These are phyloP conservation scores for Penicillium waksmanii DNA, from an alignment of 495 filamentous ascomycete species.

Conservation along the genomic window DNA sequence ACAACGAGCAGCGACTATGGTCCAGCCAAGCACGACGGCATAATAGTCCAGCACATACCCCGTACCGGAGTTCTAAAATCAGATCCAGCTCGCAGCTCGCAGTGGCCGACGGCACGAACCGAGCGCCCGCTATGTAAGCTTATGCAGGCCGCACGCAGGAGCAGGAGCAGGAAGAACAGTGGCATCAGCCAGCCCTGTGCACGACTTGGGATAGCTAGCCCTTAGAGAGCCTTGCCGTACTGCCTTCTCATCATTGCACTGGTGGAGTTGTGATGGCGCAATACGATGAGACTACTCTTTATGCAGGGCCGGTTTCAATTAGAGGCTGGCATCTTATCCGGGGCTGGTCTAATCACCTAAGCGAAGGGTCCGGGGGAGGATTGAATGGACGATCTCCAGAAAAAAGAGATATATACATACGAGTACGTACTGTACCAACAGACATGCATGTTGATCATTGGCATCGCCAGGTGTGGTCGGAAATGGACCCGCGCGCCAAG, in stretches of 20 bases:
- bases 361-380: conserved; percentile 26
- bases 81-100: conserved; percentile 3
- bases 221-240: neutral
- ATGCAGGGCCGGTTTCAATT: neutral
- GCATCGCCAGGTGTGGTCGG: conserved; percentile 3
- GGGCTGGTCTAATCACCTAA: conserved; percentile 20
- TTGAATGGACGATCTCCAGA: neutral
- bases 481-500: conserved; percentile 19
- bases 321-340: conserved; percentile 7
- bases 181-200: neutral
- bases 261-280: conserved; percentile 7
- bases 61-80: too few species aligned
- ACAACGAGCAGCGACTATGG: too few species aligned
- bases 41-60: too few species aligned
- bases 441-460: too few species aligned
- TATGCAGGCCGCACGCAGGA: conserved; percentile 1
- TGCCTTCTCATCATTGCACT: neutral
- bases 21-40: too few species aligned
- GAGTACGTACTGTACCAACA: neutral
- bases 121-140: conserved; percentile 17
- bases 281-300: conserved; percentile 3
- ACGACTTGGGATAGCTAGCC: neutral
- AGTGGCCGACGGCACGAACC: conserved; percentile 22
- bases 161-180: neutral
- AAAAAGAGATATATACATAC: too few species aligned